Base-by-base conservation (phyloP, 305 asterid species). In the Fraxinus paxiana region DNA sequence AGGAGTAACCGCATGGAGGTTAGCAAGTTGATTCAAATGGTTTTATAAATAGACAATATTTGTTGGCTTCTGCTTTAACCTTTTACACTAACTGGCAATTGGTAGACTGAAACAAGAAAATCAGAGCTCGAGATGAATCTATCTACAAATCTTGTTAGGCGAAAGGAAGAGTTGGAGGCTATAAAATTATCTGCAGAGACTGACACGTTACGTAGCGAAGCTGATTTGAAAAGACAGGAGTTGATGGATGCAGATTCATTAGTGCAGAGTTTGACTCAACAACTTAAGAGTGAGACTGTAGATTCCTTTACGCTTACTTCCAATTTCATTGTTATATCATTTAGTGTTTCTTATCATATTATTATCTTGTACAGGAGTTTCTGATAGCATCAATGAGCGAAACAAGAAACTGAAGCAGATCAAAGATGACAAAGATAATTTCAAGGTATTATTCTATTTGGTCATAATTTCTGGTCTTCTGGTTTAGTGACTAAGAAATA, bases 61-160 rank as follows among this genome's bases (percentile, higher is more conserved):
- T 10, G 79, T 35, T 75, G 83, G 73, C 69, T 82, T 70, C 41
- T 81, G 82, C 69, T 37, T 71, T 82, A 24, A 82, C 75, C 59
- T 33, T 54, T 74, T 26, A 59, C 35, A 37, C 56, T 70, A 28
- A 22, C 82, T 82, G 77, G 79, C 67, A 13, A 82, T 84, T 83
- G 79, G 77, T 88, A 94, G 99, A 92, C 91, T 77, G 99, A 96
- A 90, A 87, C 98, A 69, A 93, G 93, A 89, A 93, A 92, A 91
- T 87, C 93, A 30, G 99, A 96, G 94, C 96, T 96, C 77, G 99
- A 96, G 91, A 96, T 92, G 97, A 94, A 96, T 80, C 92, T 94
- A 70, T 96, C 98, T 35, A 91, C 98, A 65, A 96, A 96, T 85
- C 98, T 96, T 78, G 97, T 93, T 69, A 91, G 97, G 86, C 90